A percentile compares a stretch with the other conserved stretches of the same genome.
Conservation (phyloP, 495 filamentous ascomycete species). For the Aspergillus affinis region DNA sequence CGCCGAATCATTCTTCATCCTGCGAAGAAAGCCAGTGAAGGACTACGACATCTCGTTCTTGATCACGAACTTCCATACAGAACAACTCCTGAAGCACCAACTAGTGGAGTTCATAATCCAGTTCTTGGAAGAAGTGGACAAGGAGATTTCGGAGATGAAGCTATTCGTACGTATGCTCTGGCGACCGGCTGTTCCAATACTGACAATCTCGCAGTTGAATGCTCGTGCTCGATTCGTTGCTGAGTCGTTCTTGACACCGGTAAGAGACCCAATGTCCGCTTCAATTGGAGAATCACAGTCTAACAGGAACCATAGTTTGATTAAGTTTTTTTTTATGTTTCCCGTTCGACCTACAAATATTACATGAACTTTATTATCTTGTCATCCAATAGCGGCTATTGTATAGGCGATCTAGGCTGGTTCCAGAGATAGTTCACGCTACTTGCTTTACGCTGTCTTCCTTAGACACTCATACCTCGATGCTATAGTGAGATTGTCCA, state of each 20-base stretch:
- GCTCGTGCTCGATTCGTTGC: slow-evolving; percentile 96
- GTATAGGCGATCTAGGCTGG: slow-evolving; percentile 24
- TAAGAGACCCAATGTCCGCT: slow-evolving; percentile 44
- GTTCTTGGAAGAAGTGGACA: slow-evolving; percentile 99
- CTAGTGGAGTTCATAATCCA: slow-evolving; percentile 98
- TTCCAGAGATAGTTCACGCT: slow-evolving; percentile 13
- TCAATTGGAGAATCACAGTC: not conserved
- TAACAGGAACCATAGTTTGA: slow-evolving; percentile 37
- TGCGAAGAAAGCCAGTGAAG: slow-evolving; percentile 92
- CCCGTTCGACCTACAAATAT: slow-evolving; percentile 1
- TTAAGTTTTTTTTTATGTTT: slow-evolving; percentile 29
- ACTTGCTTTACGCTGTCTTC: slow-evolving; percentile 16
- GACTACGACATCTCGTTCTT: slow-evolving; percentile 99
- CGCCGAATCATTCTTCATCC: slow-evolving; percentile 96
- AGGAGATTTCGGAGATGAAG: slow-evolving; percentile 99
- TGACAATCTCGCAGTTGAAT: slow-evolving; percentile 67
- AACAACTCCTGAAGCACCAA: slow-evolving; percentile 98
- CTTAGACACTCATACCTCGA: slow-evolving; percentile 5
- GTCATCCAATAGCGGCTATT: slow-evolving; percentile 19
- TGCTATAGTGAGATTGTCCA: slow-evolving; percentile 3
- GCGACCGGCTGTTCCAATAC: slow-evolving; percentile 4
- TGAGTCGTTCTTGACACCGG: slow-evolving; percentile 94
- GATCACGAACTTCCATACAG: slow-evolving; percentile 97
- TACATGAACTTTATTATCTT: not conserved
- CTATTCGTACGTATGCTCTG: slow-evolving; percentile 74